phyloP scores from a whole-genome alignment of 208 protist genomes.

The Borovskyia barvae region DNA sequence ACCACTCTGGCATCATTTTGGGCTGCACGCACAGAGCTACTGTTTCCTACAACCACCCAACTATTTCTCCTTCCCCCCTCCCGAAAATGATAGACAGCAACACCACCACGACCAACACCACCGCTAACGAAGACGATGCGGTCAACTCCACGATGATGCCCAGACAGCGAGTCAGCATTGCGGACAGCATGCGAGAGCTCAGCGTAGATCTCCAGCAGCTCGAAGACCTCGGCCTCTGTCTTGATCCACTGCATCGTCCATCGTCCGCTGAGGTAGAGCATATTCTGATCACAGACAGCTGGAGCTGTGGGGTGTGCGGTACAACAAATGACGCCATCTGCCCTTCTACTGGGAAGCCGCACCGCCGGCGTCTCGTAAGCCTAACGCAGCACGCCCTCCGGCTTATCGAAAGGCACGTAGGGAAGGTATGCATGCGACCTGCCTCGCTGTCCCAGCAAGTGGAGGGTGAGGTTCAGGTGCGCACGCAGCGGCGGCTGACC shows the following conservation, averaged over 20 bases:
- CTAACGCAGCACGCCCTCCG: conserved; percentile 62
- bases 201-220: conserved; percentile 37
- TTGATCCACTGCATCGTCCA: conserved; percentile 23
- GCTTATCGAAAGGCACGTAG: conserved; percentile 47
- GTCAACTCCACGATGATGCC: background rate
- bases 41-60: too few relatives aligned
- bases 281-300: conserved; percentile 69
- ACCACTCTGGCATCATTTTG: too few relatives aligned
- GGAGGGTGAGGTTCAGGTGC: conserved; percentile 55
- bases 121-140: background rate
- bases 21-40: too few relatives aligned
- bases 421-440: conserved; percentile 47
- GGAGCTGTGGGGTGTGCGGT: conserved; percentile 57
- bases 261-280: conserved; percentile 60
- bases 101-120: background rate
- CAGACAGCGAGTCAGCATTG: conserved; percentile 10
- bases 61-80: too few relatives aligned
- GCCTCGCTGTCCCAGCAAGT: conserved; percentile 50
- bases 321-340: conserved; percentile 33
- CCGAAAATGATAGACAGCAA: too few relatives aligned
- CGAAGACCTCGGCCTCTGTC: conserved; percentile 47
- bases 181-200: conserved; percentile 37
- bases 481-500: conserved; percentile 51
- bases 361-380: conserved; percentile 61
- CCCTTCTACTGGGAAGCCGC: conserved; percentile 52